Evolutionary conservation across 148 eudicot genomes (phyloP), one percentile per base, ranked within the genome.

Genomic region (Persicaria maculosa): DNA sequence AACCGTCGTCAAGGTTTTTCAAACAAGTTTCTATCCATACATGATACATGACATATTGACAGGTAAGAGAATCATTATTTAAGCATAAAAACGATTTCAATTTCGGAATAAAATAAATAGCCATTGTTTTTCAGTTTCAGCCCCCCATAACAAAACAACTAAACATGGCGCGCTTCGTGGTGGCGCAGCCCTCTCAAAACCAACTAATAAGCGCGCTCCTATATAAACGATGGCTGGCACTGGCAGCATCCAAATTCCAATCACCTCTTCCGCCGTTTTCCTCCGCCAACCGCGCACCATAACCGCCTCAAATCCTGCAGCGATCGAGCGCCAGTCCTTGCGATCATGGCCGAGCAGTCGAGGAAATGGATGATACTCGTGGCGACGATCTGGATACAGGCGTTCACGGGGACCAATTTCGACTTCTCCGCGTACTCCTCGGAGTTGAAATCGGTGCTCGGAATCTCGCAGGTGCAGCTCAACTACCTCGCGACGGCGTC

Each of bases 381-480:
- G 10, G 72, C 72, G 16, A 68, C 72, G 72, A 46, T 68, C 47
- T 68, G 72, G 91, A 80, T 93, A 57, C 98, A 93, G 74, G 97
- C 98, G 0, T 93, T 91, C 47, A 91, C 98, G 0, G 98, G 98
- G 4, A 93, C 98, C 0, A 93, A 93, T 47, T 93, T 93, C 68
- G 97, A 93, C 73, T 93, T 93, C 81, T 91, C 98, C 16, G 97
- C 92, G 1, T 93, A 93, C 76, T 93, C 98, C 9, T 83, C 97
- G 46, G 83, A 83, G 77, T 58, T 91, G 84, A 93, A 93, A 74
- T 9, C 79, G 52, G 87, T 86, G 4, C 47, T 93, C 1, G 89
- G 87, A 17, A 80, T 93, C 1, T 84, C 92, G 0, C 98, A 93
- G 80, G 97, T 93, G 16, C 90, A 93, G 83, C 83, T 93, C 14